These are phyloP conservation scores for Yamadazyma tumulicola DNA, from an alignment of 805 yeast genomes.

Conservation along the genomic window DNA sequence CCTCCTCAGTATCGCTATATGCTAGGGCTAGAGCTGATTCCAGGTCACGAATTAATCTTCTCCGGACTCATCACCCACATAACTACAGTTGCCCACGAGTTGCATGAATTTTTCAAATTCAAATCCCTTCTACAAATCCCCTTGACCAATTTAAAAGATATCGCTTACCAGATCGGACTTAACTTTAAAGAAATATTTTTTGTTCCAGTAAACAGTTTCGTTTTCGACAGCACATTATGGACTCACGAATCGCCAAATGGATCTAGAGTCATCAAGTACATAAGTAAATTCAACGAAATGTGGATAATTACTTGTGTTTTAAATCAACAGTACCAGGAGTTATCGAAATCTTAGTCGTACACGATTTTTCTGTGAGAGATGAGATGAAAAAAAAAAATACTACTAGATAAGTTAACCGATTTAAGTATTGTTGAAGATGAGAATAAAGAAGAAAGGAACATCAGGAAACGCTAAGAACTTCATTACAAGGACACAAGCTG, in stretches of 20 bases:
- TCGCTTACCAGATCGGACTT: constrained; percentile 22
- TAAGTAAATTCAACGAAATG: constrained; percentile 25
- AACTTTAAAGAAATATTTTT: constrained; percentile 21
- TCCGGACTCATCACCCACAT: constrained; percentile 4
- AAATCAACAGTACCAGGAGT: constrained; percentile 3
- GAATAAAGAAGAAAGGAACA: constrained; percentile 78
- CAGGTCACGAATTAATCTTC: constrained; percentile 4
- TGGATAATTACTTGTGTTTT: constrained; percentile 25
- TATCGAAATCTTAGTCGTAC: not conserved
- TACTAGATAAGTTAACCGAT: not conserved
- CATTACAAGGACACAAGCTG: constrained; percentile 92
- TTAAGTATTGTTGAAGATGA: constrained; percentile 27
- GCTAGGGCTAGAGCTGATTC: constrained; percentile 7
- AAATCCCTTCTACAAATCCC: constrained; percentile 13
- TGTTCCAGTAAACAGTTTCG: constrained; percentile 14
- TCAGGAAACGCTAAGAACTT: constrained; percentile 89
- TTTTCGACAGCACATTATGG: constrained; percentile 1
- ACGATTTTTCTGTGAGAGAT: constrained; percentile 1
- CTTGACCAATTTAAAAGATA: constrained; percentile 21
- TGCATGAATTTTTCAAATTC: constrained; percentile 4
- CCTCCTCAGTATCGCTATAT: constrained; percentile 12
- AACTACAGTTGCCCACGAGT: not conserved
- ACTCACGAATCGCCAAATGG: not conserved
- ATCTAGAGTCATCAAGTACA: constrained; percentile 9
- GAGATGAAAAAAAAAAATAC: constrained; percentile 1